A percentile compares a stretch with the other conserved stretches of the same genome.
Evolutionary conservation across 1,284 basidiomycete species (phyloP).

Genomic region (Ustilago trichophora): DNA sequence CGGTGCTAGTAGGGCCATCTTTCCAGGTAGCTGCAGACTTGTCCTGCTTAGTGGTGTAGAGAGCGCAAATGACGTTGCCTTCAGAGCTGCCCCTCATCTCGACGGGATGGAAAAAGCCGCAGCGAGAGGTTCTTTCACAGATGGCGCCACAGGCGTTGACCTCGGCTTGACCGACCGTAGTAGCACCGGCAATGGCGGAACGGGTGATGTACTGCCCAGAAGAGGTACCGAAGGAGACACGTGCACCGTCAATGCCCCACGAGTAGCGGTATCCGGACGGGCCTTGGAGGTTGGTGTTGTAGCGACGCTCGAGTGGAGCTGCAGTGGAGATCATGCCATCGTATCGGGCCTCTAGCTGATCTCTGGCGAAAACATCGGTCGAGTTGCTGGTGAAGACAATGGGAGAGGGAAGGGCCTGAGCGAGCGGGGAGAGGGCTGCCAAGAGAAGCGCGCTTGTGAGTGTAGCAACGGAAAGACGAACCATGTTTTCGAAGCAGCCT

Average conservation of each 20-base stretch:
- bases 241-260: slow-evolving; percentile 20
- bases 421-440: slow-evolving; percentile 3
- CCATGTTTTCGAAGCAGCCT: no score
- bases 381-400: slow-evolving; percentile 4
- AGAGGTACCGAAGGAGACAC: slow-evolving; percentile 12
- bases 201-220: slow-evolving; percentile 22
- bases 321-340: not conserved
- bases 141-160: slow-evolving; percentile 11
- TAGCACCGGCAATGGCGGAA: slow-evolving; percentile 12
- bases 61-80: slow-evolving; percentile 28
- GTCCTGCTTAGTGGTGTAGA: slow-evolving; percentile 19
- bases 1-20: slow-evolving; percentile 3
- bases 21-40: slow-evolving; percentile 7
- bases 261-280: slow-evolving; percentile 13
- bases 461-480: slow-evolving; percentile 4
- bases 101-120: slow-evolving; percentile 25
- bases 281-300: slow-evolving; percentile 1
- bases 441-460: slow-evolving; percentile 15
- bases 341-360: slow-evolving; percentile 9
- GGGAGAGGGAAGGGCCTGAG: slow-evolving; percentile 4
- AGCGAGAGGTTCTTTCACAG: slow-evolving; percentile 1
- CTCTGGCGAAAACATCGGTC: slow-evolving; percentile 3
- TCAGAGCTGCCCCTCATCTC: slow-evolving; percentile 18
- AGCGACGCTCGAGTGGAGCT: slow-evolving; percentile 8
- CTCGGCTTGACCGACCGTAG: slow-evolving; percentile 5